Conservation (phyloP, 768 basidiomycete genomes). For the Amanita muscaria region DNA sequence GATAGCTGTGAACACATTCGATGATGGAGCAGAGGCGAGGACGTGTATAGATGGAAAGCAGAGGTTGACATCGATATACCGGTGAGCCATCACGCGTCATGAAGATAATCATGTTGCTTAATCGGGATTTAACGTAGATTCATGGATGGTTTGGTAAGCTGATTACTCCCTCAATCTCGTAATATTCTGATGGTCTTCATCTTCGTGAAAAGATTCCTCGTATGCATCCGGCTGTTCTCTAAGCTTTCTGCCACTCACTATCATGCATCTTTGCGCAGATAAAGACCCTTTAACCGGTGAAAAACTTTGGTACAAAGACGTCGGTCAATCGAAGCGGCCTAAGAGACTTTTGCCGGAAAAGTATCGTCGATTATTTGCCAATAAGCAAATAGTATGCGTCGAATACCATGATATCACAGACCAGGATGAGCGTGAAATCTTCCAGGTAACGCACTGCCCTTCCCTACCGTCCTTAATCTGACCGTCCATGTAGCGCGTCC, state of each 20-base stretch:
- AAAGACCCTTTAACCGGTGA: conserved; percentile 45
- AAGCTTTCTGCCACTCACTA: not conserved
- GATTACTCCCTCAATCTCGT: conserved; percentile 1
- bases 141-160: conserved; percentile 57
- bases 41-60: conserved; percentile 81
- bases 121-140: no score
- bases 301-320: conserved; percentile 43
- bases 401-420: conserved; percentile 59
- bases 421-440: conserved; percentile 56
- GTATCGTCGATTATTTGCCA: conserved; percentile 51
- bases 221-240: conserved; percentile 25
- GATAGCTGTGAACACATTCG: conserved; percentile 39
- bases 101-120: not conserved
- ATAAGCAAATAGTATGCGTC: conserved; percentile 76
- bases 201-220: conserved; percentile 41
- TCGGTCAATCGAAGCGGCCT: conserved; percentile 16
- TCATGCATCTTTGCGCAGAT: conserved; percentile 26
- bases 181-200: conserved; percentile 4
- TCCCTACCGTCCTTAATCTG: not conserved
- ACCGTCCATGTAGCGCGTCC: conserved; percentile 49
- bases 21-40: conserved; percentile 58
- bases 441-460: conserved; percentile 42
- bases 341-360: conserved; percentile 38
- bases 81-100: conserved; percentile 29
- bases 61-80: conserved; percentile 62